phyloP scores from a whole-genome alignment of 2,329 filamentous ascomycete genomes.

The Claviceps digitariae region DNA sequence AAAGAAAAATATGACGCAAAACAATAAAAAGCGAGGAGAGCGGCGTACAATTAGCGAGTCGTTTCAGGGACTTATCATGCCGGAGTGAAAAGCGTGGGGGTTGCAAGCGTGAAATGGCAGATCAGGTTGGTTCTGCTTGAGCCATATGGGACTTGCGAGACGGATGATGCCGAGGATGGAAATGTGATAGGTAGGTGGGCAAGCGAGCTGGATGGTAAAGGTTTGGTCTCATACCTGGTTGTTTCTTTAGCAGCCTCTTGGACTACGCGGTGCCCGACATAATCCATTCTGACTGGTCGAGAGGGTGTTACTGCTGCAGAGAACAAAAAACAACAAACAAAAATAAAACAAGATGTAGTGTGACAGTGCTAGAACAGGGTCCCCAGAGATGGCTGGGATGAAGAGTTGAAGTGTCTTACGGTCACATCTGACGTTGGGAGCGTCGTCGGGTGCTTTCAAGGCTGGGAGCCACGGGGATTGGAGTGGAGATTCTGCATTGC shows the following conservation, averaged over 20 bases:
- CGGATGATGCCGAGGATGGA: not conserved
- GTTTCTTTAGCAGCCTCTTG: constrained; percentile 35
- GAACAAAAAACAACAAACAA: not conserved
- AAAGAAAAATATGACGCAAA: too few species aligned
- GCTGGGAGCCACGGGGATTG: too few species aligned
- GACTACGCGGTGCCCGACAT: constrained; percentile 41
- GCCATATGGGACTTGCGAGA: not conserved
- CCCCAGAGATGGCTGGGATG: not conserved
- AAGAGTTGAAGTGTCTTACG: not conserved
- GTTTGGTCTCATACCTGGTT: constrained; percentile 17
- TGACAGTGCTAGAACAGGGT: not conserved
- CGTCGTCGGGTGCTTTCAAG: not conserved
- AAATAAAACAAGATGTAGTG: not conserved
- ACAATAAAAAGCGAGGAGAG: too few species aligned
- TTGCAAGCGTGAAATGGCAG: not conserved
- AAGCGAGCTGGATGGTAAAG: not conserved
- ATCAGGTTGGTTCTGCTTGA: too few species aligned
- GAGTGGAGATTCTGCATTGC: not conserved
- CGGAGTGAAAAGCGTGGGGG: too few species aligned
- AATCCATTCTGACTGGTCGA: constrained; percentile 31
- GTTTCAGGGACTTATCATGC: not conserved
- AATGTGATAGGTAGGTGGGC: too few species aligned
- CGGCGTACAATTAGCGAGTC: not conserved
- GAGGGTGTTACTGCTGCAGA: not conserved
- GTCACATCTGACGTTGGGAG: not conserved